Base-by-base conservation (phyloP, 1,284 basidiomycete genomes). In the Wallemia mellicola region DNA sequence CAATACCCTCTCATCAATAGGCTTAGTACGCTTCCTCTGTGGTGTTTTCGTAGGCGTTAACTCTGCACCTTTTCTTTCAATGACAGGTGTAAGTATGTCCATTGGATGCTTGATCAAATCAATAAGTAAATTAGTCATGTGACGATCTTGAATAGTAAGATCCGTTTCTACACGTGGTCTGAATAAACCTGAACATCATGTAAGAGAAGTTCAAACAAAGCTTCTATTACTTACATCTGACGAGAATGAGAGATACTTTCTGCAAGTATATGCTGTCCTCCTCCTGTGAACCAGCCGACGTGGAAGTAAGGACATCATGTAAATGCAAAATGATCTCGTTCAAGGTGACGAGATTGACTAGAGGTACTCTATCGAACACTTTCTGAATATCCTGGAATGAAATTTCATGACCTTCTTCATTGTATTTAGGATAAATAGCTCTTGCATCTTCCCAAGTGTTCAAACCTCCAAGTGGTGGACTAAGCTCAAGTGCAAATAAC, bases 371-470 rank as follows among this genome's bases (percentile, higher is more conserved):
- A 65, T 77, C 76, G 64, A 95, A 72, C 3, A 82, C 79, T 30
- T 72, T 70, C 60, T 78, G 75, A 24, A 95, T 67, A 58, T 82
- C 82, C 64, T 80, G 76, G 2, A 69, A 68, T 57, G 86, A 72
- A 1, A 69, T 68, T 56, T 78, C 76, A 27, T 76, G 75, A 32
- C 79, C 80, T 58, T 76, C 73, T 60, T 75, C 72, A 2, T 67
- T 67, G 25, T 79, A 75, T 54, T 75, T 76, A 2, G 85, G 85
- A 66, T 91, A 91, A 14, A 91, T 65, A 63, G 80, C 82, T 63
- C 85, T 77, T 62, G 88, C 75, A 28, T 89, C 86, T 60, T 89
- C 86, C 84, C 86, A 92, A 38, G 83, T 80, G 66, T 92, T 86
- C 74, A 80, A 86, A 60, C 83, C 73, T 11, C 78, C 79, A 28